Evolutionary conservation across 768 basidiomycete species (phyloP).

Genomic region (Mycena haematopus): DNA sequence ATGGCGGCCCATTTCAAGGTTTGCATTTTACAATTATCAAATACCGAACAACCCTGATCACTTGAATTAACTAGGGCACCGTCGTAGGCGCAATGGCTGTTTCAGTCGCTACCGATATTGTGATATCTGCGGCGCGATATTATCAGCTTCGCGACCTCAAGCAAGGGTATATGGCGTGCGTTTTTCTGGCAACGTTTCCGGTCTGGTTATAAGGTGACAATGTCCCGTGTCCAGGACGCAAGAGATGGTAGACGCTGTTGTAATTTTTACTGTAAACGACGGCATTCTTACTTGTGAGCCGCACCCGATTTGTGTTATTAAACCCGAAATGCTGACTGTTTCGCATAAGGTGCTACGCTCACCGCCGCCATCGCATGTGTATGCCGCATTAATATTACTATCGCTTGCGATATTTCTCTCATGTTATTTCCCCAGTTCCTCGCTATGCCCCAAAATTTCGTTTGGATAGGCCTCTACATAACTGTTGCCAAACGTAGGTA

Average conservation of each 20-base stretch:
- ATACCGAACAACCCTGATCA: not conserved
- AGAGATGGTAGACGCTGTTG: slow-evolving; percentile 18
- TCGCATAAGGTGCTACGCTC: not conserved
- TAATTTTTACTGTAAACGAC: slow-evolving; percentile 19
- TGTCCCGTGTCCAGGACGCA: slow-evolving; percentile 3
- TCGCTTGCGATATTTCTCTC: too few relatives aligned
- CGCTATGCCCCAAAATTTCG: too few relatives aligned
- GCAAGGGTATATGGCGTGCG: slow-evolving; percentile 17
- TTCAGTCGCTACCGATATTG: slow-evolving; percentile 11
- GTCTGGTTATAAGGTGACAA: not conserved
- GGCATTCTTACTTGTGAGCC: slow-evolving; percentile 10
- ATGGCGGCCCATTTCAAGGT: slow-evolving; percentile 3
- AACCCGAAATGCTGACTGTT: too few relatives aligned
- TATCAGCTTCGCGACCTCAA: slow-evolving; percentile 22
- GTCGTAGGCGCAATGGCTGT: not conserved
- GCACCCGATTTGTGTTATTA: not conserved
- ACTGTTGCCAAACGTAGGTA: too few relatives aligned
- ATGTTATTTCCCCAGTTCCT: too few relatives aligned
- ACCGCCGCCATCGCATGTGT: slow-evolving; percentile 13
- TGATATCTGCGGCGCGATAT: slow-evolving; percentile 22
- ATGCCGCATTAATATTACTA: not conserved
- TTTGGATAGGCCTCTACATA: too few relatives aligned
- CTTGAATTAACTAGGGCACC: not conserved
- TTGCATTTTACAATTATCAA: not conserved
- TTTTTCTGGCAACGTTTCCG: not conserved